Percentiles rank a stretch among this genome's conserved stretches.
phyloP scores from a whole-genome alignment of 306 rosid genomes.

The Nissolia schottii region DNA sequence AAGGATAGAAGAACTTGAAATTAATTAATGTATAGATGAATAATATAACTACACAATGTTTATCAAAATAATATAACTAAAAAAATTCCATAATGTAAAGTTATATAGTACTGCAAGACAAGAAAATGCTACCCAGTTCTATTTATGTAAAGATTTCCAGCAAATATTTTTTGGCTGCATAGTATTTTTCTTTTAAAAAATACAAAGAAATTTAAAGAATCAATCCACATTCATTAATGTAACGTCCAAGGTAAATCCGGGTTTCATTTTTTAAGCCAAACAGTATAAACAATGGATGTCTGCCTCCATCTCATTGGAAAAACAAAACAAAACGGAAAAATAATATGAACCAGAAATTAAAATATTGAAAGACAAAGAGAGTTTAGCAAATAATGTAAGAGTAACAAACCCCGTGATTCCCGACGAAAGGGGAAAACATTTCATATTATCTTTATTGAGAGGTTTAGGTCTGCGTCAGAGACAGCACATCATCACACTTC shows the following conservation, averaged over 20 bases:
- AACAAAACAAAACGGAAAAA: not conserved
- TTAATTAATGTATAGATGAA: no score
- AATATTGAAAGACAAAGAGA: conserved; percentile 16
- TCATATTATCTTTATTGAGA: conserved; percentile 32
- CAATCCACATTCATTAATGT: no score
- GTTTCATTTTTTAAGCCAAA: not conserved
- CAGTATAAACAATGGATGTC: not conserved
- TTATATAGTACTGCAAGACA: no score
- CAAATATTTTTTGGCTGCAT: no score
- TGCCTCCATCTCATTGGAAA: conserved; percentile 10
- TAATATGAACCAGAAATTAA: conserved; percentile 13
- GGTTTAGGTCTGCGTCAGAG: conserved; percentile 44
- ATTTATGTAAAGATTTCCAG: no score
- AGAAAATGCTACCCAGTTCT: no score
- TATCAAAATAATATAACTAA: no score
- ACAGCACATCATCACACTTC: conserved; percentile 47
- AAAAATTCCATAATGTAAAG: no score
- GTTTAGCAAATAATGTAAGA: conserved; percentile 19
- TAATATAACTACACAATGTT: no score
- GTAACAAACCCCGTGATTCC: conserved; percentile 75
- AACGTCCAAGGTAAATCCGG: not conserved
- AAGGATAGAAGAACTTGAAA: no score
- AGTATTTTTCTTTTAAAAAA: not conserved
- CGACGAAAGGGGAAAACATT: conserved; percentile 34
- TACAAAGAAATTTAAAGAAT: not conserved